Conservation (phyloP, 2,329 filamentous ascomycete genomes). For the Aspergillus amoenus region DNA sequence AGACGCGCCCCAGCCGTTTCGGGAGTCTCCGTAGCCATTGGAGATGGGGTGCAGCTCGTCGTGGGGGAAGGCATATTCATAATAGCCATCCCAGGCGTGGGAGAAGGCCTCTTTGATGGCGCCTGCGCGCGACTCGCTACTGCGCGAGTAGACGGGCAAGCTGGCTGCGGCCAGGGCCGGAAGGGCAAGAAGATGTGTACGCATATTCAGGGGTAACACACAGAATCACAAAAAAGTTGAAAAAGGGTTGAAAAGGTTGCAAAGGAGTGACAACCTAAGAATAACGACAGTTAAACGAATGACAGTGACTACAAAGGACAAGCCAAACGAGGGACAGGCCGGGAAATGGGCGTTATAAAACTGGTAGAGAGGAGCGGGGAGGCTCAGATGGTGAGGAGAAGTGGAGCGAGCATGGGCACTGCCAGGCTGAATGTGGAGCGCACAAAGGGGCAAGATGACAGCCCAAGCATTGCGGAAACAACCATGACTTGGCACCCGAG, state of each 20-base stretch:
- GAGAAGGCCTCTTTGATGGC: slow-evolving; percentile 69
- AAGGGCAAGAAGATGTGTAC: background rate
- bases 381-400: background rate
- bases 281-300: too few relatives aligned
- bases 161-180: slow-evolving; percentile 3
- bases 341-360: background rate
- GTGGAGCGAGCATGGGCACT: background rate
- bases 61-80: slow-evolving; percentile 71
- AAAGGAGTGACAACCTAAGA: too few relatives aligned
- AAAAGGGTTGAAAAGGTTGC: too few relatives aligned
- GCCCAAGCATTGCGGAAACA: background rate
- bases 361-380: background rate
- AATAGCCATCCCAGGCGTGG: slow-evolving; percentile 71
- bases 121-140: slow-evolving; percentile 45
- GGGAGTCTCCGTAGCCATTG: slow-evolving; percentile 66
- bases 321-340: background rate
- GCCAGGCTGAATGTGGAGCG: background rate
- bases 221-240: background rate
- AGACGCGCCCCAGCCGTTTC: slow-evolving; percentile 81
- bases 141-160: background rate
- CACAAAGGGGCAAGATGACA: background rate
- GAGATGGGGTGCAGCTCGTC: slow-evolving; percentile 71
- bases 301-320: too few relatives aligned
- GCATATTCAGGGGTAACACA: background rate
- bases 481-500: background rate